Evolutionary conservation across 2,329 filamentous ascomycete species (phyloP).

Genomic region (Nemania diffusa): DNA sequence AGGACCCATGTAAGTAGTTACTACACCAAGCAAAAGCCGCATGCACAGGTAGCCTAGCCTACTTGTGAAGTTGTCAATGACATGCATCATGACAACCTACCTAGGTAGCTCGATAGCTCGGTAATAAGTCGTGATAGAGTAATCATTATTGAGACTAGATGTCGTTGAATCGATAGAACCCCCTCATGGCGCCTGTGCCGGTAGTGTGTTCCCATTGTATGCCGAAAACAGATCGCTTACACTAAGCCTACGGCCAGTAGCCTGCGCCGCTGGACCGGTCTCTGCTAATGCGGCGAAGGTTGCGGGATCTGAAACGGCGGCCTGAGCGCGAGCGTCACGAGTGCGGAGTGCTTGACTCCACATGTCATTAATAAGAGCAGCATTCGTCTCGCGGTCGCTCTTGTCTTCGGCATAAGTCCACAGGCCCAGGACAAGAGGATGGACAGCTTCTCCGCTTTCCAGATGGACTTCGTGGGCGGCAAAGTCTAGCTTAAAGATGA

Average conservation of each 20-base stretch:
- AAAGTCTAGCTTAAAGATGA: constrained; percentile 59
- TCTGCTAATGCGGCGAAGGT: constrained; percentile 10
- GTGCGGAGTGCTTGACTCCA: constrained; percentile 41
- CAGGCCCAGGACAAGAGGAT: constrained; percentile 41
- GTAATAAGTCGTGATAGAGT: background rate
- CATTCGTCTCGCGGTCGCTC: constrained; percentile 41
- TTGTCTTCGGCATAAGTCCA: constrained; percentile 46
- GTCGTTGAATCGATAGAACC: no score
- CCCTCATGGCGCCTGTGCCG: constrained; percentile 5
- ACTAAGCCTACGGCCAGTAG: constrained; percentile 39
- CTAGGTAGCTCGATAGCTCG: background rate
- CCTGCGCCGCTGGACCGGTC: constrained; percentile 26
- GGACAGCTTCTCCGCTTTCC: constrained; percentile 41
- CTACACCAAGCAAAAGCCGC: background rate
- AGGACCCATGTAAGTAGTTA: background rate
- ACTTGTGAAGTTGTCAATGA: background rate
- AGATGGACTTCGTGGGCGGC: constrained; percentile 35
- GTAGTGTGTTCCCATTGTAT: constrained; percentile 16
- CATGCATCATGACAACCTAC: no score
- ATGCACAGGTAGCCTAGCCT: background rate
- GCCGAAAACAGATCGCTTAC: constrained; percentile 41
- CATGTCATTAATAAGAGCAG: constrained; percentile 45
- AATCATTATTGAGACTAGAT: no score
- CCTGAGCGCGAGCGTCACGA: constrained; percentile 36
- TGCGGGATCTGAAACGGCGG: constrained; percentile 25